A percentile compares a stretch with the other conserved stretches of the same genome.
phyloP scores from a whole-genome alignment of 192 early-diverging fungal species.

The Hyaloraphidium curvatum region DNA sequence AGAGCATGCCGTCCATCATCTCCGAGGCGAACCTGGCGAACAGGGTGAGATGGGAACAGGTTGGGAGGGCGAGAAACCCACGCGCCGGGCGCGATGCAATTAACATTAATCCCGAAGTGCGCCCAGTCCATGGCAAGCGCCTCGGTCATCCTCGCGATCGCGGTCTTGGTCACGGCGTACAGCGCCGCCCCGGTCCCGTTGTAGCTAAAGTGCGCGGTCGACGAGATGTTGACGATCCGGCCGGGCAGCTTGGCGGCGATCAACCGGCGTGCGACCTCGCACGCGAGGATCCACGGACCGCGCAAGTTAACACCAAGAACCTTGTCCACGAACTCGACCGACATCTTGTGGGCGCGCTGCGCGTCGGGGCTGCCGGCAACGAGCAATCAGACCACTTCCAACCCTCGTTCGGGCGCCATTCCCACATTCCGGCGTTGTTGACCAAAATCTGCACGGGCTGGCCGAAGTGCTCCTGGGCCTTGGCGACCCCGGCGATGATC shows the following conservation, averaged over 20 bases:
- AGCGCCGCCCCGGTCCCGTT: background rate
- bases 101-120: background rate
- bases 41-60: background rate
- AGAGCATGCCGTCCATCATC: background rate
- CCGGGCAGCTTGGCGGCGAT: conserved; percentile 1
- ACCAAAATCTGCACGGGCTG: background rate
- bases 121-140: background rate
- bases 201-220: background rate
- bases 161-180: conserved; percentile 3
- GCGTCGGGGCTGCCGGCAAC: background rate
- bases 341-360: conserved; percentile 3
- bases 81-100: background rate
- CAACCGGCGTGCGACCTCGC: background rate
- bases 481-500: background rate
- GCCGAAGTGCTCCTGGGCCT: background rate
- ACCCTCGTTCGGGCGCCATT: background rate
- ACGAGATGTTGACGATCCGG: conserved; percentile 2
- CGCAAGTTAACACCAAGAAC: background rate
- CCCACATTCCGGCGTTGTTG: background rate
- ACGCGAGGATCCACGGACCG: conserved; percentile 1
- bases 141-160: conserved; percentile 1
- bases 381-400: background rate
- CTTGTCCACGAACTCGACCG: background rate
- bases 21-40: background rate
- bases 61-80: background rate